Conservation (phyloP, 768 basidiomycete species). For the Rhizopogon roseolus region DNA sequence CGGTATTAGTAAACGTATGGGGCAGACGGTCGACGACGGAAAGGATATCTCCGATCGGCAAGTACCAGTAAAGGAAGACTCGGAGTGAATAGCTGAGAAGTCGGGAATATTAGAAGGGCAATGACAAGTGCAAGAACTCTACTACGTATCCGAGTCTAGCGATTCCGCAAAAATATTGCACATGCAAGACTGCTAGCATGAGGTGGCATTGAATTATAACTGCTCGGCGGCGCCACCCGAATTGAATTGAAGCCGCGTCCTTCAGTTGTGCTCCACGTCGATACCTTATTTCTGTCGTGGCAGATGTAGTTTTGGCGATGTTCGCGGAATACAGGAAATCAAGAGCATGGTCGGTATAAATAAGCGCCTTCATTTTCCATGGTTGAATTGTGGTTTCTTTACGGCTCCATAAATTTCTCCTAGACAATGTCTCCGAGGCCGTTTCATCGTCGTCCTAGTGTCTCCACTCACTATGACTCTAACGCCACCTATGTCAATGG, state of each 20-base stretch:
- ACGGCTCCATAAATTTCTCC: background rate
- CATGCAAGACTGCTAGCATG: background rate
- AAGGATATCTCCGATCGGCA: no score
- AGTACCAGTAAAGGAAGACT: no score
- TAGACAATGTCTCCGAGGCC: slow-evolving; percentile 4
- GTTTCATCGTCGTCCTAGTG: background rate
- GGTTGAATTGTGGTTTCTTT: no score
- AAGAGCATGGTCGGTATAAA: slow-evolving; percentile 16
- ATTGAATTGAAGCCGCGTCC: background rate
- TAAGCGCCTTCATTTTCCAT: slow-evolving; percentile 2
- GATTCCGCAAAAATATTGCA: background rate
- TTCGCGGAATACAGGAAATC: background rate
- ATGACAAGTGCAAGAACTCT: no score
- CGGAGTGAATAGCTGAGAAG: no score
- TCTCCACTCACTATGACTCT: background rate
- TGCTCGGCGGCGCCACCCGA: no score
- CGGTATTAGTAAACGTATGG: no score
- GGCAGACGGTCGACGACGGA: no score
- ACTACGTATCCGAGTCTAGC: no score
- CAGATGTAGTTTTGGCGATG: background rate
- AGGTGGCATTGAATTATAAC: no score
- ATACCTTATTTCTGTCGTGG: background rate
- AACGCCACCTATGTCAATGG: slow-evolving; percentile 3
- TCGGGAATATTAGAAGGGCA: no score
- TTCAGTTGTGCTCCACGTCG: background rate